Percentiles rank a stretch among this genome's conserved stretches.
Conservation (phyloP, 1,139 yeast species). For the Diutina ranongensis region DNA sequence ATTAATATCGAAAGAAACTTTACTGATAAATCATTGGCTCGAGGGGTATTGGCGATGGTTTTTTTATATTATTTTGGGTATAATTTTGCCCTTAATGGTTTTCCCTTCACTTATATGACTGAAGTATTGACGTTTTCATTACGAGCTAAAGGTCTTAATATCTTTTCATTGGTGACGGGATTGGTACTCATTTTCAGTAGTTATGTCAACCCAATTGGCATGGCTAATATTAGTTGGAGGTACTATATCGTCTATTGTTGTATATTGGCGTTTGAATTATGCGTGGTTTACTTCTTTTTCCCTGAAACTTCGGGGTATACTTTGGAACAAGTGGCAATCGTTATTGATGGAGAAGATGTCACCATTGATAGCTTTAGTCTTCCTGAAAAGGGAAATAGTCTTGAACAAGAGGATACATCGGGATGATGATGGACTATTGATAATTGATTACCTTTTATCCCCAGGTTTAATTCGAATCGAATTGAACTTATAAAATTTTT, state of each 20-base stretch:
- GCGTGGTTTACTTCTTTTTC: slow-evolving; percentile 28
- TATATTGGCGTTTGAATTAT: slow-evolving; percentile 24
- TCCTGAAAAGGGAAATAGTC: no score
- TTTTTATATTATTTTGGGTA: slow-evolving; percentile 29
- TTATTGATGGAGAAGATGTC: slow-evolving; percentile 20
- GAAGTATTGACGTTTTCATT: slow-evolving; percentile 34
- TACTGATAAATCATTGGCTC: slow-evolving; percentile 21
- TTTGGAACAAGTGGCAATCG: slow-evolving; percentile 40
- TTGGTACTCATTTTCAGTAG: slow-evolving; percentile 23
- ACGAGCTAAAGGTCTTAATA: slow-evolving; percentile 33
- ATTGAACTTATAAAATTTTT: neutral
- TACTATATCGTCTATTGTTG: slow-evolving; percentile 46
- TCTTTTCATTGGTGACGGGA: slow-evolving; percentile 20
- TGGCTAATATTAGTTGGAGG: slow-evolving; percentile 48
- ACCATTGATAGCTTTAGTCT: no score
- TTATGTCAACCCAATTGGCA: slow-evolving; percentile 48
- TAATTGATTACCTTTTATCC: neutral
- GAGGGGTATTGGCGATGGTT: slow-evolving; percentile 36
- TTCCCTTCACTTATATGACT: slow-evolving; percentile 28
- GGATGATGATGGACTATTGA: no score
- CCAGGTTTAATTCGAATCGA: neutral
- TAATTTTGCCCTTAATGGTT: slow-evolving; percentile 28
- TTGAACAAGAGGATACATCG: no score
- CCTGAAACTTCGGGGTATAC: slow-evolving; percentile 44
- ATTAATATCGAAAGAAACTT: slow-evolving; percentile 26